Evolutionary conservation across 2,329 filamentous ascomycete species (phyloP), one percentile per base, ranked within the genome.

Genomic region (Phaeoacremonium minimum): DNA sequence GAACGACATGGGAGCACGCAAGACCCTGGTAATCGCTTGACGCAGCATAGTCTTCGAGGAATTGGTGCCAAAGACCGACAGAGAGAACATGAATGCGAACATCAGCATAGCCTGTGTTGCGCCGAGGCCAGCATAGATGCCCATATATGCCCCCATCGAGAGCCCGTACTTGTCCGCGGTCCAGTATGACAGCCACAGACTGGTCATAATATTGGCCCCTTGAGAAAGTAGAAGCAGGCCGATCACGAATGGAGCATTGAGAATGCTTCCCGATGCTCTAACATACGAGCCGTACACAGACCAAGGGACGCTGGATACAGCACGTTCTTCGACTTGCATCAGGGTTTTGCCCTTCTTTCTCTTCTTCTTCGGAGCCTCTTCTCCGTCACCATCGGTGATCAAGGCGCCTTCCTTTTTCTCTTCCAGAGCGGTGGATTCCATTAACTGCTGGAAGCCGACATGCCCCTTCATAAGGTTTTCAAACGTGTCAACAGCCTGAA

Each of bases 141-240:
- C 81, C 47, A 88, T 87, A 53, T 95, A 95, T 18, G 72, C 63
- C 2, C 83, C 87, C 11, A 68, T 76, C 0, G 74, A 69, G 40
- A 84, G 76, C 7, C 71, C 66, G 47, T 84, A 95, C 53, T 85
- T 83, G 57, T 88, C 63, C 1, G 85, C 87, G 1, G 87, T 94
- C 91, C 91, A 97, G 66, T 82, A 97, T 1, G 89, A 93, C 2
- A 97, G 75, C 91, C 91, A 97, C 37, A 97, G 64, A 52, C 85
- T 90, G 11, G 89, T 95, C 46, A 79, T 73, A 45, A 97, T 91
- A 53, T 95, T 96, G 43, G 85, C 76, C 7, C 83, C 87, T 53
- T 95, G 89, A 0, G 86, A 81, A 9, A 89, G 53, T 6, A 87
- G 57, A 9, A 95, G 71, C 4, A 88, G 60, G 16, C 79, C 40